Conservation (phyloP, 768 basidiomycete genomes). For the Glaciozyma martinii region DNA sequence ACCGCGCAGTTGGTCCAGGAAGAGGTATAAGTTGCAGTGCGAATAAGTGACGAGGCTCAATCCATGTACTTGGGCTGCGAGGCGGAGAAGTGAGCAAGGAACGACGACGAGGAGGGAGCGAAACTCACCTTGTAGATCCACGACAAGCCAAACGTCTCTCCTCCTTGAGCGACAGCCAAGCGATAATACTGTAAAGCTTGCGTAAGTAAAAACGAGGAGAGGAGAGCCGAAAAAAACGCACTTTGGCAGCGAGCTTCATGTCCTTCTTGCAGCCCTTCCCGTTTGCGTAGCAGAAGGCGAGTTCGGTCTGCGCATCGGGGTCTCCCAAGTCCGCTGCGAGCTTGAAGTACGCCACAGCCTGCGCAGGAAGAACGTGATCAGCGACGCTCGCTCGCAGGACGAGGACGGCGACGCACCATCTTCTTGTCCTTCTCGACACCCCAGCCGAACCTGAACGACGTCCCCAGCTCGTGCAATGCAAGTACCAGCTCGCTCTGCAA, state of each 20-base stretch:
- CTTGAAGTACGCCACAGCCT: conserved; percentile 52
- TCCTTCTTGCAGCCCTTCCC: conserved; percentile 85
- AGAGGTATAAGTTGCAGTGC: too few relatives aligned
- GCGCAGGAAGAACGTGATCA: background rate
- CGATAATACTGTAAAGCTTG: conserved; percentile 60
- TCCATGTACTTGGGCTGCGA: conserved; percentile 2
- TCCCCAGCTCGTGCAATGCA: conserved; percentile 84
- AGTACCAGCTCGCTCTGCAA: conserved; percentile 66
- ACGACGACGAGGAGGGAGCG: background rate
- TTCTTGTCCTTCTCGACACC: conserved; percentile 77
- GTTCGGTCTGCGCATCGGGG: conserved; percentile 73
- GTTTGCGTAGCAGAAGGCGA: conserved; percentile 75
- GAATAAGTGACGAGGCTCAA: background rate
- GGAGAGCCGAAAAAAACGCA: background rate
- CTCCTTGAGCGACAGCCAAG: conserved; percentile 50
- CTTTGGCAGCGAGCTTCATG: conserved; percentile 64
- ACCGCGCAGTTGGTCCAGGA: too few relatives aligned
- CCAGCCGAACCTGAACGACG: conserved; percentile 90
- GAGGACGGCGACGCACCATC: conserved; percentile 48
- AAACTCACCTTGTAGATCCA: conserved; percentile 51
- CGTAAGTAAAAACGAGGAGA: too few relatives aligned
- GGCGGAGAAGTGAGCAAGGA: background rate
- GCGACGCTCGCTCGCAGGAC: conserved; percentile 45
- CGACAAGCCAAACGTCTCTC: conserved; percentile 13
- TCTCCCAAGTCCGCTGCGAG: conserved; percentile 79